Evolutionary conservation across 2,329 filamentous ascomycete genomes (phyloP), one percentile per base, ranked within the genome.

Genomic region (Colletotrichum brevisporum): DNA sequence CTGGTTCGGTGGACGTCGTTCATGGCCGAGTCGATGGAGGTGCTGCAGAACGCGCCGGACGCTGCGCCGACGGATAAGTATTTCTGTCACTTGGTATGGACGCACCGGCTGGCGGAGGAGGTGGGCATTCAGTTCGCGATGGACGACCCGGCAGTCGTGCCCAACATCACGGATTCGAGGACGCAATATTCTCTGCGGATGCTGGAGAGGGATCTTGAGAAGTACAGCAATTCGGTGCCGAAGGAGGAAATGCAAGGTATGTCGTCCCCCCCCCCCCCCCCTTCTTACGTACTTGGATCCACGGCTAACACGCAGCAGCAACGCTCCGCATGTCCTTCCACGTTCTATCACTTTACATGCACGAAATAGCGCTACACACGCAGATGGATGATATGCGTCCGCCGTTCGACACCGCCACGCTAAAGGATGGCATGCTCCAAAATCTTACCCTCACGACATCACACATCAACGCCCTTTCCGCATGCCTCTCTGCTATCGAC

Each of bases 321-420:
- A 85, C 88, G 0, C 82, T 94, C 53, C 81, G 83, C 18, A 85
- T 94, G 72, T 87, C 88, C 69, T 90, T 93, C 72, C 83, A 90
- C 71, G 86, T 91, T 2, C 77, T 93, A 43, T 91, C 86, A 70
- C 82, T 95, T 3, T 94, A 92, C 76, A 90, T 94, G 82, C 91
- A 95, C 76, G 93, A 95, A 78, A 88, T 93, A 62, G 90, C 88
- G 3, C 87, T 95, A 71, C 90, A 93, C 71, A 83, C 88, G 9
- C 89, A 92, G 63, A 85, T 87, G 68, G 83, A 82, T 21, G 87
- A 90, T 27, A 85, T 87, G 74, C 80, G 75, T 69, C 82, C 82
- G 21, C 83, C 83, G 8, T 83, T 83, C 74, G 83, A 81, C 75
- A 79, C 82, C n/a, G 82, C 83, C 9, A 78, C 81, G 53, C 75